Evolutionary conservation across 768 basidiomycete genomes (phyloP).

Genomic region (Tylopilus sp.): DNA sequence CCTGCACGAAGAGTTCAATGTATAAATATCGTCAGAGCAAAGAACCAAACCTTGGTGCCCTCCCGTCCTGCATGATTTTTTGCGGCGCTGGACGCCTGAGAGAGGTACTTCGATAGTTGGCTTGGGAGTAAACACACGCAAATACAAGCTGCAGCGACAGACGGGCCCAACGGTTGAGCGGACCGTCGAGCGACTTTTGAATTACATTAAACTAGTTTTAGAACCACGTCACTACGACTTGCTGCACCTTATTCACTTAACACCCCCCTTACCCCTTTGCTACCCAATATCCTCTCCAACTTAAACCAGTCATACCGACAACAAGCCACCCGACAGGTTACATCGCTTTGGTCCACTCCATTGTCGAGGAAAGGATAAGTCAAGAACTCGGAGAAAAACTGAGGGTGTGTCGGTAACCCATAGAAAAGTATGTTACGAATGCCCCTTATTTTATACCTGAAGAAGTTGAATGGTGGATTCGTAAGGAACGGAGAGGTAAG

Average conservation of each 20-base stretch:
- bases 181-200: no score
- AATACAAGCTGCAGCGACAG: no score
- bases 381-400: conserved; percentile 89
- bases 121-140: conserved; percentile 20
- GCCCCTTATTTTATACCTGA: conserved; percentile 91
- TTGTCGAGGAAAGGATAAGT: conserved; percentile 89
- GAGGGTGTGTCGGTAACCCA: conserved; percentile 83
- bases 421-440: conserved; percentile 94
- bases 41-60: conserved; percentile 62
- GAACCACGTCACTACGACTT: no score
- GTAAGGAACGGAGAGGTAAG: neutral
- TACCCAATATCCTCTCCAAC: conserved; percentile 69
- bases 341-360: conserved; percentile 81
- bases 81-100: neutral
- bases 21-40: conserved; percentile 1
- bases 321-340: conserved; percentile 78
- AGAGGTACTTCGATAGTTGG: no score
- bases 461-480: neutral
- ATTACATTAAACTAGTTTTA: no score
- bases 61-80: conserved; percentile 68
- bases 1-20: conserved; percentile 35
- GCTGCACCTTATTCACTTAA: conserved; percentile 5
- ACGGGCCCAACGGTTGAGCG: no score
- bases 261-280: conserved; percentile 18
- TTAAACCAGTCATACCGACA: conserved; percentile 87